Conservation (phyloP, 768 basidiomycete species). For the Rhodocollybia butyracea region DNA sequence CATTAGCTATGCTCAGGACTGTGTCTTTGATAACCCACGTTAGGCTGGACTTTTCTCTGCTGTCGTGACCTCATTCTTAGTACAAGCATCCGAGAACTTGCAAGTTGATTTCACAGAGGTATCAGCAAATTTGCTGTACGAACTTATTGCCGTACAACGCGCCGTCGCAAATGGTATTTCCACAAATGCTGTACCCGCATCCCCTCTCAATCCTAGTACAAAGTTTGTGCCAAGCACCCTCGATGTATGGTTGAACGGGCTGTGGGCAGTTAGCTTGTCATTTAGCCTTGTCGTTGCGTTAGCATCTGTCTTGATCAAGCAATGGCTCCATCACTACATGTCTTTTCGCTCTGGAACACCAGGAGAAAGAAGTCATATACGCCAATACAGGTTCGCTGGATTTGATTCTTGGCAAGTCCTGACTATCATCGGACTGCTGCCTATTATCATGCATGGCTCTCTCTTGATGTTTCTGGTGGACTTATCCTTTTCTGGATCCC, state of each 20-base stretch:
- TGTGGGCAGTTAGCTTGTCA: conserved; percentile 6
- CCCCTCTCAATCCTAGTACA: not conserved
- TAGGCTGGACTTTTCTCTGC: conserved; percentile 14
- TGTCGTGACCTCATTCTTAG: conserved; percentile 6
- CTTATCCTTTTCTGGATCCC: conserved; percentile 10
- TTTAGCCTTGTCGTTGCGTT: conserved; percentile 1
- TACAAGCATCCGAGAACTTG: not conserved
- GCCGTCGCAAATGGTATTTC: not conserved
- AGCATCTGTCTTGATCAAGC: conserved; percentile 4
- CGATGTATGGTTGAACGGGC: conserved; percentile 6
- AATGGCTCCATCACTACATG: conserved; percentile 7
- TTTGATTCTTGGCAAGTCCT: conserved; percentile 7
- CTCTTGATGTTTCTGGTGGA: conserved; percentile 14
- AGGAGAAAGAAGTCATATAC: not conserved
- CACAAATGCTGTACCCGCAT: not conserved
- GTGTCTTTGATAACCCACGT: not conserved
- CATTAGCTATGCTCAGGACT: not conserved
- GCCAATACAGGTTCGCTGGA: conserved; percentile 7
- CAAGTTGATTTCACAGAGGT: not conserved
- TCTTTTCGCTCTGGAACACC: conserved; percentile 4
- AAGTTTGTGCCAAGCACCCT: not conserved
- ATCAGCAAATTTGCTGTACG: not conserved
- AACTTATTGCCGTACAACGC: conserved; percentile 1
- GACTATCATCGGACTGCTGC: conserved; percentile 11
- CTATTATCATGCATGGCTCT: conserved; percentile 13